Evolutionary conservation across 2,329 filamentous ascomycete species (phyloP), one percentile per base, ranked within the genome.

Genomic region (Grosmannia clavigera): DNA sequence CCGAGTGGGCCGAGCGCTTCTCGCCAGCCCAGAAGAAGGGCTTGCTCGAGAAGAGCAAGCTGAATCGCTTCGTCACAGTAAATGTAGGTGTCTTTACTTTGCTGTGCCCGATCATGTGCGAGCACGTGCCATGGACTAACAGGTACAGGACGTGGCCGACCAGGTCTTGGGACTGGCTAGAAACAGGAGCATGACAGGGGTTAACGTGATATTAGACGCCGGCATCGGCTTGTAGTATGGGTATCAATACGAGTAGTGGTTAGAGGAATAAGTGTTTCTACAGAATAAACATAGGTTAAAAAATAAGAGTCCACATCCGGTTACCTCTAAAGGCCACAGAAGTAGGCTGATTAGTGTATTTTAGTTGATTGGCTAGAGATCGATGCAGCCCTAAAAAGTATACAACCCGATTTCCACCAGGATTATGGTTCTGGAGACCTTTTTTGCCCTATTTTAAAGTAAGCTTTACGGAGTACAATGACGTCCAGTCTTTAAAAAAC

Each of bases 1-100:
- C 77, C 53, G 86, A 88, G 68, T 88, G 86, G 86, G 84, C 83
- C 12, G 70, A 78, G 57, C 74, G 65, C 71, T 63, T 89, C 83
- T 68, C 73, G 79, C 0, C 71, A 2, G 84, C 87, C 65, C 73
- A 73, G 62, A 80, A 86, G 58, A 71, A 82, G 60, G 70, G 64
- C 2, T 73, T 81, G 64, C 79, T 77, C 60, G 72, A 83, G 14
- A 76, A 72, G 57, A 81, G 83, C 0, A 78, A 76, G 60, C 73
- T 91, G 38, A 31, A 31, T 12, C 50, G 50, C 12, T 69, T 84
- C 60, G 79, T 78, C 10, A 80, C 78, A 0, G 78, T 81, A n/a
- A 78, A 83, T 35, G 57, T 58, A 31, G 7, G 43, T 58, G 22
- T 5, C 12, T 9, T 5, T 52, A 14, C 16, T 2, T 16, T 27